Conservation (phyloP, 176 grass and related monocot genomes). For the Typha latifolia region DNA sequence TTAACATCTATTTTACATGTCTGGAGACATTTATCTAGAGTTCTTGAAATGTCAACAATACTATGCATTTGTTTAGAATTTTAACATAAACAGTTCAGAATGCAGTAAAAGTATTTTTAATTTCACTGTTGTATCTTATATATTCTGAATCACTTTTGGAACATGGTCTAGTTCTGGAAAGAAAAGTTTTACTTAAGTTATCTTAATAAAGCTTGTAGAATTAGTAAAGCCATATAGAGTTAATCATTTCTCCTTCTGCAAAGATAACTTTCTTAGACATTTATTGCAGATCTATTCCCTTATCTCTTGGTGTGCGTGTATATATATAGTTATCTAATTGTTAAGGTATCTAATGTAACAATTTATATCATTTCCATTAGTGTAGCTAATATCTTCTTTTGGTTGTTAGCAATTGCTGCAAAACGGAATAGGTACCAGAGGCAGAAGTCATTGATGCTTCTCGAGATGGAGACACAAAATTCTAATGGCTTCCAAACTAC, state of each 20-base stretch:
- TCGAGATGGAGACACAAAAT: constrained; percentile 77
- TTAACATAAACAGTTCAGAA: background rate
- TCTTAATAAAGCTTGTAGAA: background rate
- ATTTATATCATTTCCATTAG: background rate
- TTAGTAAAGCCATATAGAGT: background rate
- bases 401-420: constrained; percentile 57
- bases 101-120: background rate
- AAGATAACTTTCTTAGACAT: too few species aligned
- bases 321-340: too few species aligned
- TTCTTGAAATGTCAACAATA: too few species aligned
- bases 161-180: background rate
- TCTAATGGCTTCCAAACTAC: constrained; percentile 50
- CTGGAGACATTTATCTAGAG: too few species aligned
- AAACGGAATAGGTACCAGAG: constrained; percentile 97
- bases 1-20: too few species aligned
- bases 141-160: background rate
- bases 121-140: background rate
- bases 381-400: background rate
- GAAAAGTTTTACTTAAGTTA: background rate
- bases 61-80: too few species aligned
- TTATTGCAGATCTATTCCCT: too few species aligned
- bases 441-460: constrained; percentile 86
- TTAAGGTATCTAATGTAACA: background rate
- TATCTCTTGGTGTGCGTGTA: too few species aligned
- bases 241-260: too few species aligned